Conservation (phyloP, 805 yeast species). For the Wickerhamiella nectarea region DNA sequence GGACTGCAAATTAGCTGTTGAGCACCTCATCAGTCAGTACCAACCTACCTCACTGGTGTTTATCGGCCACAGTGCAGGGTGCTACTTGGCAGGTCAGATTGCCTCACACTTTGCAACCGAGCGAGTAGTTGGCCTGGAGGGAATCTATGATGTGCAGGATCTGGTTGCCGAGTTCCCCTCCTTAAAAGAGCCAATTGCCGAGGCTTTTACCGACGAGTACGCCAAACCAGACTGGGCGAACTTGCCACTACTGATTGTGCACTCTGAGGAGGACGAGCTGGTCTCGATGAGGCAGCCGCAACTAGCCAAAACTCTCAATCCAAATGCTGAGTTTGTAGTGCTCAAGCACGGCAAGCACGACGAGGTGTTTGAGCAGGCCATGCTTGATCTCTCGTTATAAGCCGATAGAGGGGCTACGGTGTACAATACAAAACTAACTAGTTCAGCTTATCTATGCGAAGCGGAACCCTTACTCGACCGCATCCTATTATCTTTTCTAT, state of each 20-base stretch:
- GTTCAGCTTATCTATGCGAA: no score
- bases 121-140: conserved; percentile 5
- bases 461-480: neutral
- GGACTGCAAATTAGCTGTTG: neutral
- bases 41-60: neutral
- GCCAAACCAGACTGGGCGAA: conserved; percentile 1
- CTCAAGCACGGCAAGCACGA: conserved; percentile 2
- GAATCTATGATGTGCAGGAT: conserved; percentile 5
- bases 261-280: conserved; percentile 5
- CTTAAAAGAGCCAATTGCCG: neutral
- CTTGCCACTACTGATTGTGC: neutral
- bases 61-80: conserved; percentile 7
- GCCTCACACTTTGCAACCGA: neutral
- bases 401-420: no score
- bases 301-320: neutral
- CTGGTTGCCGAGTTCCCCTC: conserved; percentile 1
- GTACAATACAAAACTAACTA: neutral
- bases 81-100: conserved; percentile 5
- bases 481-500: neutral
- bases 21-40: neutral
- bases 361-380: conserved; percentile 1
- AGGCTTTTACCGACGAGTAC: neutral
- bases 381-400: neutral
- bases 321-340: neutral
- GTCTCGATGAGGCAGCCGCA: conserved; percentile 4